These are phyloP conservation scores for Aspergillus aculeatinus DNA, from an alignment of 2,329 filamentous ascomycete genomes.

Conservation along the genomic window DNA sequence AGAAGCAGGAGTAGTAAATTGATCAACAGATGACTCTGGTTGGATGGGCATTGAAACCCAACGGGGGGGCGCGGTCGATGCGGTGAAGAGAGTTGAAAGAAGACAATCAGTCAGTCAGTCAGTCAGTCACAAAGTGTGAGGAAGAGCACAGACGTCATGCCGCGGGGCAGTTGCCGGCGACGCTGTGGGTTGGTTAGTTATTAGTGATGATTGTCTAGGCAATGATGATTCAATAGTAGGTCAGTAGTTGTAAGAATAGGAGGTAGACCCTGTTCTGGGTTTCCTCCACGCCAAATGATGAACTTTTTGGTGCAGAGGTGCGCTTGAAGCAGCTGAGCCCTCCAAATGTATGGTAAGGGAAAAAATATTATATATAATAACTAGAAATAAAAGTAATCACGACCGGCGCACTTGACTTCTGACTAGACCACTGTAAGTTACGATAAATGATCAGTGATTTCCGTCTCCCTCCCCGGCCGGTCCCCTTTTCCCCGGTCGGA, in stretches of 20 bases:
- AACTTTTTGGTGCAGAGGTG: not conserved
- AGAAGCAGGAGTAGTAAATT: constrained; percentile 9
- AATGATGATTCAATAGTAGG: not conserved
- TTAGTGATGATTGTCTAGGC: not conserved
- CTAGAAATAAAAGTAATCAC: too few relatives aligned
- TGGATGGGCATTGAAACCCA: constrained; percentile 20
- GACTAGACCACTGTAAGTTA: too few relatives aligned
- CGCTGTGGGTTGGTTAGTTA: not conserved
- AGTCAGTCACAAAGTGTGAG: constrained; percentile 9
- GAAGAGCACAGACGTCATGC: constrained; percentile 24
- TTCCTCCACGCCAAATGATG: not conserved
- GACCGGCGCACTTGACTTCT: too few relatives aligned
- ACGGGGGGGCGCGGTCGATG: constrained; percentile 15
- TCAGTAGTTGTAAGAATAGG: not conserved
- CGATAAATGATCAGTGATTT: not conserved
- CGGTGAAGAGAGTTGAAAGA: constrained; percentile 17
- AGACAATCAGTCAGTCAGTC: not conserved
- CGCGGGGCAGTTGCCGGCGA: constrained; percentile 20
- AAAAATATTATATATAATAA: not conserved
- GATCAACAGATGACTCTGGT: constrained; percentile 14
- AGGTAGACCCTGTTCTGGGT: not conserved
- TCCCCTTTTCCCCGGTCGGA: not conserved
- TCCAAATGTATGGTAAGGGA: not conserved
- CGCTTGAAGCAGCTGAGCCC: too few relatives aligned
- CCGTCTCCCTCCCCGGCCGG: not conserved